phyloP scores from a whole-genome alignment of 139 green algal genomes.

The Spirogloea muscicola region DNA sequence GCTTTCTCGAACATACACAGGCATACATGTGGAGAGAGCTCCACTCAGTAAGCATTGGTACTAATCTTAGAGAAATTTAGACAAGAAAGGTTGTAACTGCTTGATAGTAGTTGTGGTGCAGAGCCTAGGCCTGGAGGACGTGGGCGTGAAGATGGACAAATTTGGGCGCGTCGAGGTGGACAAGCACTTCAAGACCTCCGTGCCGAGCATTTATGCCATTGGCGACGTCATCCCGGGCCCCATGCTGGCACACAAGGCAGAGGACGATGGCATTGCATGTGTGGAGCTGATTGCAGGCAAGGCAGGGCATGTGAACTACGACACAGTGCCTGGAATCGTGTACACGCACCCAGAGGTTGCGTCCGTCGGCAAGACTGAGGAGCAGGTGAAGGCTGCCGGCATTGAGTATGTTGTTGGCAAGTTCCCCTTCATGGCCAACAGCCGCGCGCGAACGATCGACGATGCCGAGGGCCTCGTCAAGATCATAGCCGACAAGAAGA shows the following conservation, averaged over 20 bases:
- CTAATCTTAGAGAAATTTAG: too few relatives aligned
- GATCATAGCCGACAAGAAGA: constrained; percentile 79
- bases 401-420: constrained; percentile 83
- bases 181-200: constrained; percentile 47
- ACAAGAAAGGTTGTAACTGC: too few relatives aligned
- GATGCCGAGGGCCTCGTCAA: constrained; percentile 82
- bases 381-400: constrained; percentile 69
- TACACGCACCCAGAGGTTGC: constrained; percentile 94
- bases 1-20: too few relatives aligned
- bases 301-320: constrained; percentile 95
- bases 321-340: constrained; percentile 92
- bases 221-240: constrained; percentile 79
- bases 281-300: constrained; percentile 90
- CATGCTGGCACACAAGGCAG: constrained; percentile 99
- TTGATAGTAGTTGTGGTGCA: too few relatives aligned
- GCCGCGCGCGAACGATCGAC: constrained; percentile 77
- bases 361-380: constrained; percentile 78
- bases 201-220: constrained; percentile 80
- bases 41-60: too few relatives aligned
- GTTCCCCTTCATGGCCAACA: constrained; percentile 97
- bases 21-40: too few relatives aligned
- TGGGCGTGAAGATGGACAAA: constrained; percentile 76
- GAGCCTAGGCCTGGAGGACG: constrained; percentile 81
- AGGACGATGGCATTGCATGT: constrained; percentile 96
- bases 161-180: constrained; percentile 67